These are phyloP conservation scores for Phoenix dactylifera DNA, from an alignment of 176 grass and related monocot genomes.

Conservation along the genomic window DNA sequence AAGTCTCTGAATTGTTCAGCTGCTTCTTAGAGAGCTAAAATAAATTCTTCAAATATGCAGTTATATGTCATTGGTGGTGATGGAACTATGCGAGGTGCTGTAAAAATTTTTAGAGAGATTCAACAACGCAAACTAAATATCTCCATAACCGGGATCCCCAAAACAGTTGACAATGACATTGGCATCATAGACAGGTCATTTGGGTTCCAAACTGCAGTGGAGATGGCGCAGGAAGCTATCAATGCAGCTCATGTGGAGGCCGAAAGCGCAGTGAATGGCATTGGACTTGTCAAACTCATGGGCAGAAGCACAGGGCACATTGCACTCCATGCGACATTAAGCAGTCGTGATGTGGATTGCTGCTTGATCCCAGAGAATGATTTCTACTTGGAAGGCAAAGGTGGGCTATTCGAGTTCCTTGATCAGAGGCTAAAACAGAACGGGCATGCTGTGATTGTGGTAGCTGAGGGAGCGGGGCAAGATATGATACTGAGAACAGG, in stretches of 20 bases:
- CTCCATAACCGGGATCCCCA: constrained; percentile 62
- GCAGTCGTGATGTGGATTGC: constrained; percentile 88
- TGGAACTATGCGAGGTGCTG: constrained; percentile 84
- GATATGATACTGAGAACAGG: constrained; percentile 46
- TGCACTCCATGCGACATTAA: constrained; percentile 65
- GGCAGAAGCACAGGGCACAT: constrained; percentile 92
- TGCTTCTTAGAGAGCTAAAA: too few species aligned
- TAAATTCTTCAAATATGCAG: constrained; percentile 18
- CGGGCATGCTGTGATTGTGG: constrained; percentile 56
- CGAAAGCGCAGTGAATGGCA: constrained; percentile 70
- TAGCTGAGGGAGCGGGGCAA: constrained; percentile 88
- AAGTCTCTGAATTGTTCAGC: too few species aligned
- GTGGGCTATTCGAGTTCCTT: constrained; percentile 68
- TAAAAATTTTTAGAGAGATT: constrained; percentile 57
- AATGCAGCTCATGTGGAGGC: constrained; percentile 73
- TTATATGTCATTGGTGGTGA: constrained; percentile 68
- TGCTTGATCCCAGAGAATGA: constrained; percentile 77
- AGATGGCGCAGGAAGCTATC: constrained; percentile 79
- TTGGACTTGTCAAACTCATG: constrained; percentile 93
- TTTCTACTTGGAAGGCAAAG: constrained; percentile 75
- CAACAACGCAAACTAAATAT: constrained; percentile 55
- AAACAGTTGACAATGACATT: constrained; percentile 96
- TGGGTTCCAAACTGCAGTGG: constrained; percentile 85
- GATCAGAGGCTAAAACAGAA: constrained; percentile 57
- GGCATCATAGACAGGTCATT: constrained; percentile 94